Conservation (phyloP, 306 rosid species). For the Glycine latifolia region DNA sequence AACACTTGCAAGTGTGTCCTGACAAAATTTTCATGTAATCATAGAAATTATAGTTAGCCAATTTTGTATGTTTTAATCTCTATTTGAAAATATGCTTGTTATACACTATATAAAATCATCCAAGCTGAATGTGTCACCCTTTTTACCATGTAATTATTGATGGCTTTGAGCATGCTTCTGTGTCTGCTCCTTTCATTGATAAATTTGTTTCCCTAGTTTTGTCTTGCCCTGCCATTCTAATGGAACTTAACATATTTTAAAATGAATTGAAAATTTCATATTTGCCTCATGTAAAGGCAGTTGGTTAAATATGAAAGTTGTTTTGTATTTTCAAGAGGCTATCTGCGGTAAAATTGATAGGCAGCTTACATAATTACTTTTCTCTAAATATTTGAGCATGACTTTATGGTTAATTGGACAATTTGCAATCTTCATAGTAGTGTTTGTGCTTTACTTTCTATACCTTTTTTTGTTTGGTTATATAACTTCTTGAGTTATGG, state of each 20-base stretch:
- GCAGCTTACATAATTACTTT: conserved; percentile 7
- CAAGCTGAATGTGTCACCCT: no score
- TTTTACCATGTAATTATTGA: not conserved
- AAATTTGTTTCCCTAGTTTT: conserved; percentile 30
- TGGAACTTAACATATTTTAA: no score
- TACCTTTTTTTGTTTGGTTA: not conserved
- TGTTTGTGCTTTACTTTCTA: conserved; percentile 1
- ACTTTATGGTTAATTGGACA: conserved; percentile 26
- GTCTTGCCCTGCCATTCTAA: no score
- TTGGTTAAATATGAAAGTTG: conserved; percentile 34
- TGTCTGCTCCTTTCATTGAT: conserved; percentile 4
- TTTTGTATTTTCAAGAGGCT: conserved; percentile 32
- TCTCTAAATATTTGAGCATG: conserved; percentile 14
- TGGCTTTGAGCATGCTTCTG: not conserved
- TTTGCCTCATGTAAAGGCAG: not conserved
- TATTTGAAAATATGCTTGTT: no score
- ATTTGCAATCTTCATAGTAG: conserved; percentile 31
- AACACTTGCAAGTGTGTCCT: conserved; percentile 18
- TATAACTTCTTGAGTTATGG: conserved; percentile 40
- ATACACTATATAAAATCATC: no score
- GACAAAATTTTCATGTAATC: no score
- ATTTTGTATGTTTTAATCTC: no score
- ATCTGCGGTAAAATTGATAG: conserved; percentile 23
- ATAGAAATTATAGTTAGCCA: no score
- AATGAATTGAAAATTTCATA: no score